Conservation (phyloP, 371 early-diverging fungal genomes). For the Rhizopus arrhizus region DNA sequence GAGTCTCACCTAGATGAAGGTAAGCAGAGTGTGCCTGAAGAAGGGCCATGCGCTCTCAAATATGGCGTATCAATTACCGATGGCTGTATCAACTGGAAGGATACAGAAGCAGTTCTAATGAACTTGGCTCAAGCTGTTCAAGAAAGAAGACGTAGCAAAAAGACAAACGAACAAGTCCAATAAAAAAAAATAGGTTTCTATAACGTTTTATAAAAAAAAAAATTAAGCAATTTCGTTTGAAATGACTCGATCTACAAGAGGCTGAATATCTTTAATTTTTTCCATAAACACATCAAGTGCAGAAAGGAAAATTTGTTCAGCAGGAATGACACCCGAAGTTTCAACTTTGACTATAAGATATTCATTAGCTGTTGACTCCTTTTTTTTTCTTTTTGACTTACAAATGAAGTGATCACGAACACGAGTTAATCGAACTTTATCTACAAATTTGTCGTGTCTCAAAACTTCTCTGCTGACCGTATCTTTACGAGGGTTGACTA, state of each 20-base stretch:
- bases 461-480: conserved; percentile 96
- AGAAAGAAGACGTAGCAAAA: conserved; percentile 26
- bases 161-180: background rate
- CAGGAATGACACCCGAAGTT: conserved; percentile 82
- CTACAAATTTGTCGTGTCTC: conserved; percentile 91
- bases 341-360: conserved; percentile 78
- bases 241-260: conserved; percentile 42
- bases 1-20: conserved; percentile 89
- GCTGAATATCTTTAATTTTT: conserved; percentile 73
- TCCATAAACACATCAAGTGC: conserved; percentile 78
- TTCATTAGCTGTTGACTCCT: background rate
- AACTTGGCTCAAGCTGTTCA: conserved; percentile 72
- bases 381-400: conserved; percentile 48
- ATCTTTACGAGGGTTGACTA: conserved; percentile 93
- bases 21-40: conserved; percentile 70
- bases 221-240: conserved; percentile 21
- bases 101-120: conserved; percentile 71
- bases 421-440: conserved; percentile 88
- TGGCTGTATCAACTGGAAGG: conserved; percentile 78
- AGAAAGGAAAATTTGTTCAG: conserved; percentile 77
- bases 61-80: conserved; percentile 87
- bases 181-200: conserved; percentile 5
- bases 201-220: background rate
- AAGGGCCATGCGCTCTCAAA: conserved; percentile 66
- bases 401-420: conserved; percentile 97